phyloP scores from a whole-genome alignment of 352 stramenopile genomes.

The Globisporangium camurandrum region DNA sequence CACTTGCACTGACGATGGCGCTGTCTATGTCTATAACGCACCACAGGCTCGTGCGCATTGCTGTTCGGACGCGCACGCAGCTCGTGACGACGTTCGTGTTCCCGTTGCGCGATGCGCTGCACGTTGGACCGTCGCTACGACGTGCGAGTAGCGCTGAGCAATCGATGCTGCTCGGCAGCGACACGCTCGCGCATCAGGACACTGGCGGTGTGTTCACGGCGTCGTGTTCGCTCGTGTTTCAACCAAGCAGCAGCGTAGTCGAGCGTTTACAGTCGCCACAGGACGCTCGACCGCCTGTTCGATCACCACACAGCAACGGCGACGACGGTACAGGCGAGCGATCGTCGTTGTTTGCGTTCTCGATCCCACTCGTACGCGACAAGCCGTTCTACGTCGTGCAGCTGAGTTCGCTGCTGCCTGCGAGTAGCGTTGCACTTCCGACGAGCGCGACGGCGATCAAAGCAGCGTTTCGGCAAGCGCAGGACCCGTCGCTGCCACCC shows the following conservation, averaged over 20 bases:
- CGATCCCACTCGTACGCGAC: constrained; percentile 24
- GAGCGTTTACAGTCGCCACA: neutral
- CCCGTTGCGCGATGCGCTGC: constrained; percentile 16
- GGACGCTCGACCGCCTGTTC: no score
- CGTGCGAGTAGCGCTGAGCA: constrained; percentile 8
- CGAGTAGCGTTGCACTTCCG: constrained; percentile 16
- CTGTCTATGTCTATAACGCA: neutral
- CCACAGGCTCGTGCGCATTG: constrained; percentile 26
- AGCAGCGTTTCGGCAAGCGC: constrained; percentile 29
- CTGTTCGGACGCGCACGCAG: constrained; percentile 22
- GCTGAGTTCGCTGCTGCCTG: constrained; percentile 23
- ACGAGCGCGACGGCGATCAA: constrained; percentile 28
- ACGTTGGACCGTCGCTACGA: neutral
- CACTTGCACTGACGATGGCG: no score
- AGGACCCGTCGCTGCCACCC: constrained; percentile 15
- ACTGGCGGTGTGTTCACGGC: constrained; percentile 17
- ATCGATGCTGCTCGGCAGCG: constrained; percentile 22
- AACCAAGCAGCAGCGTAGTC: constrained; percentile 6
- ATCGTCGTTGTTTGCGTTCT: constrained; percentile 18
- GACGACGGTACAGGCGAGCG: no score
- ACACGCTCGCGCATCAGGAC: constrained; percentile 18
- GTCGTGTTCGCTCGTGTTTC: constrained; percentile 38
- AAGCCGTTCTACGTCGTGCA: constrained; percentile 26
- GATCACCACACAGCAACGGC: neutral
- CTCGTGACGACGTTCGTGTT: constrained; percentile 28